Evolutionary conservation across 805 yeast species (phyloP), one percentile per base, ranked within the genome.

Genomic region (Tetrapisispora fleetii): DNA sequence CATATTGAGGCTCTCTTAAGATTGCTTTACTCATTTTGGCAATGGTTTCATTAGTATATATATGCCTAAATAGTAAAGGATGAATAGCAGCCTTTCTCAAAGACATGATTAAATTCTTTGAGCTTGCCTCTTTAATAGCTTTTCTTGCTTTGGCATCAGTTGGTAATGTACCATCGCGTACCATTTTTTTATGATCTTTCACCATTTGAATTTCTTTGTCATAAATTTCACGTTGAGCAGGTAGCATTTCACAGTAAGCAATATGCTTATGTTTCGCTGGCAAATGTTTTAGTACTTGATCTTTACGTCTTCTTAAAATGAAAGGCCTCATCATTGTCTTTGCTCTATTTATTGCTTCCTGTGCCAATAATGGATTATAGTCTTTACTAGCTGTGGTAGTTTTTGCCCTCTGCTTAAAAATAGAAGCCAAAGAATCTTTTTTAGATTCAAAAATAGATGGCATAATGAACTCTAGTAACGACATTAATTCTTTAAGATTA

Each of bases 281-380:
- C 50, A 93, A 71, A 62, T 93, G 91, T 61, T 85, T 79, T 65
- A 93, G 75, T 8, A 93, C 99, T 67, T 91, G 97, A 48, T 79
- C 85, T 69, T 93, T 93, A 62, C 83, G 83, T 64, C 99, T 80
- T 67, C 99, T 77, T 58, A 93, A 71, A 9, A 93, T 91, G 69
- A 93, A 93, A 4, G 99, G 99, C 2, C 95, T 85, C 98, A 93
- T 91, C 97, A 93, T 91, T 5, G 93, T 84, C 64, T 87, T 88
- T 3, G 99, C 99, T 61, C 89, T 85, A 33, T 81, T 76, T 52
- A 93, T 89, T 0, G 99, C 95, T 67, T 91, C 95, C 55, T 83
- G 85, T 0, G 97, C 87, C 38, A 93, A 69, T 40, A 93, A 72
- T 1, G 96, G 96, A 56, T 86, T 85, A 60, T 78, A 83, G 47